Evolutionary conservation across 176 grass and related monocot species (phyloP).

Genomic region (Triticum urartu): DNA sequence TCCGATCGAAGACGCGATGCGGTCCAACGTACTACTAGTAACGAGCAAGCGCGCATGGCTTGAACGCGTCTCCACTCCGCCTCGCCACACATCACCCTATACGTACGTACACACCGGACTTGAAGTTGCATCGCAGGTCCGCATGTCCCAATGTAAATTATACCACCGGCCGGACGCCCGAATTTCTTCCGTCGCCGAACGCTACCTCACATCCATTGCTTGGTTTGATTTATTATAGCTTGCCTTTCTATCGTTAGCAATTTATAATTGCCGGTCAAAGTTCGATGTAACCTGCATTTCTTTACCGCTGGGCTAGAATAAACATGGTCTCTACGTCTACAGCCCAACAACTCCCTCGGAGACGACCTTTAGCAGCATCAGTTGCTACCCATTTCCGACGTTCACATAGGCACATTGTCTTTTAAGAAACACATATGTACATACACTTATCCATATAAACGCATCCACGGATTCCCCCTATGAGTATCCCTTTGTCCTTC

Average conservation of each 20-base stretch:
- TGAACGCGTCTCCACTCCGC: slow-evolving; percentile 26
- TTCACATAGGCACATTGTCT: no score
- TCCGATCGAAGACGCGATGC: background rate
- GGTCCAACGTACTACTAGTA: background rate
- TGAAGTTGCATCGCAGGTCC: background rate
- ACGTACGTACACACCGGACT: background rate
- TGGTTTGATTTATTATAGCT: no score
- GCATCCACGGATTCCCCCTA: no score
- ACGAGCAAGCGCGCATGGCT: background rate
- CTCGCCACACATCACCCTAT: background rate
- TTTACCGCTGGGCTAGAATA: background rate
- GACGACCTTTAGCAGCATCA: background rate
- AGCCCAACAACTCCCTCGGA: slow-evolving; percentile 3
- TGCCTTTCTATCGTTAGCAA: background rate
- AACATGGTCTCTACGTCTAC: background rate
- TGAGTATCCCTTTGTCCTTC: no score
- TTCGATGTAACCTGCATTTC: background rate
- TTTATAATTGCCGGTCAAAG: slow-evolving; percentile 12
- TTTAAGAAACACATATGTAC: no score
- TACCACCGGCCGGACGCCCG: no score
- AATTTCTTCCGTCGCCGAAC: background rate
- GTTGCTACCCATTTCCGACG: background rate
- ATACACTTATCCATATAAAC: no score
- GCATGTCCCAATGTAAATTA: background rate
- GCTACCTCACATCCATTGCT: background rate